Base-by-base conservation (phyloP, 2,329 filamentous ascomycete species). In the Leptographium wingfieldii region DNA sequence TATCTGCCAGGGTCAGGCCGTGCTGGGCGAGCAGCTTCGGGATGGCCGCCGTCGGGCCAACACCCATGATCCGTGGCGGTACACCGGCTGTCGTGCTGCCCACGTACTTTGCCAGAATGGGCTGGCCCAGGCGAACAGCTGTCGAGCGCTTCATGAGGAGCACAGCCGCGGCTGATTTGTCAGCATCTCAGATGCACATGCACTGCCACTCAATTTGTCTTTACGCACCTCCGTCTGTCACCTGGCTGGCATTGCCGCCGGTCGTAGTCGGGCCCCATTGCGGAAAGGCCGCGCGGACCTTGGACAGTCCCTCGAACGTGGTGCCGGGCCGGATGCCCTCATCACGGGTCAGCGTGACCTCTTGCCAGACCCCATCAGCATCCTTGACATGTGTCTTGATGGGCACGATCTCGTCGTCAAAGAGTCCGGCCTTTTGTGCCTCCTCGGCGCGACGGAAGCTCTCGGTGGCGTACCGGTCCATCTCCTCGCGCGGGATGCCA, bases 61-160 rank as follows among this genome's bases (percentile, higher is more conserved):
- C 96, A 65, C 92, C 94, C 94, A 99, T 99, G 76, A 99, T 91
- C 65, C 94, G 83, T 6, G 94, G 94, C 0, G 94, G 84, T 5
- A 97, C 83, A 67, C 94, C 94, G 48, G 92, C 88, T 51, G 96
- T 86, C 12, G 92, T 96, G 60, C 92, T 88, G 67, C 90, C 91
- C 65, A 94, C 90, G 72, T 91, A 97, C 76, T 99, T 99, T 74
- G 87, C 94, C 63, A 97, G 71, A 74, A 99, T 92, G 64, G 92
- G 91, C 76, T 96, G 89, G 65, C 88, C 87, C 53, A 96, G 84
- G 74, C 88, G 85, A 69, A 89, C 82, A 62, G 92, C 92, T 64
- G 87, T 92, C 65, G 88, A 92, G 60, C 92, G 89, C 80, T 94
- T 94, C 92, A 97, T 97, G 60, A 97, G 77, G 46, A 97, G 80